phyloP scores from a whole-genome alignment of 73 alveolate genomes.

The Symbiodinium natans region DNA sequence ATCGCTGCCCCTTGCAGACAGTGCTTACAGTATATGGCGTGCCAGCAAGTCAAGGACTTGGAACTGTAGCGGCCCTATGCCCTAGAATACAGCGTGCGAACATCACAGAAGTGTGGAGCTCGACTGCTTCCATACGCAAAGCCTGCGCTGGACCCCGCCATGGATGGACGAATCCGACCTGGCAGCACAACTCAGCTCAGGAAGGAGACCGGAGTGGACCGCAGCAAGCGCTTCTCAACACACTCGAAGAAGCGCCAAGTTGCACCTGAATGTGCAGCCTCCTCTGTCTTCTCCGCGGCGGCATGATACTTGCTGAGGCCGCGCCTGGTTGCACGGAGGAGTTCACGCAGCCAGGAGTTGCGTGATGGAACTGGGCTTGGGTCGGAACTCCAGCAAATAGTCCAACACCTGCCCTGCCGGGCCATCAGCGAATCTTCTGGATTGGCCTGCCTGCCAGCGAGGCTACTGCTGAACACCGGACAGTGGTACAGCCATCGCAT shows the following conservation, averaged over 20 bases:
- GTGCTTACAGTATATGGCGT: no score
- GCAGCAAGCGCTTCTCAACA: no score
- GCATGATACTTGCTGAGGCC: slow-evolving; percentile 63
- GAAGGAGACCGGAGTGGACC: no score
- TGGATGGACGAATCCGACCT: slow-evolving; percentile 8
- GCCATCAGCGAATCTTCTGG: slow-evolving; percentile 65
- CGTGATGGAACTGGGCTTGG: neutral
- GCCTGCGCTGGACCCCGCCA: neutral
- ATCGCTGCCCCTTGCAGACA: neutral
- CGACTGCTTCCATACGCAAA: neutral
- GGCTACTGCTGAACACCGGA: no score
- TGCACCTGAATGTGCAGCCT: slow-evolving; percentile 59
- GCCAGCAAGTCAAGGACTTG: no score
- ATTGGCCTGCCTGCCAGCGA: slow-evolving; percentile 44
- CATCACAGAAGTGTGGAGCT: no score
- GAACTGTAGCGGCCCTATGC: no score
- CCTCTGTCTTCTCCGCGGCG: slow-evolving; percentile 64
- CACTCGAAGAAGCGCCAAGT: slow-evolving; percentile 7
- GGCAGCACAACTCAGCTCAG: neutral
- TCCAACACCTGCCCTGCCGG: slow-evolving; percentile 87
- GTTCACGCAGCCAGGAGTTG: neutral
- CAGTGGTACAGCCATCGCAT: no score
- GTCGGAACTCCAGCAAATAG: slow-evolving; percentile 33
- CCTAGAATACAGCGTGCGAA: no score
- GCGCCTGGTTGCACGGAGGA: neutral